These are phyloP conservation scores for Scheffersomyces coipomensis DNA, from an alignment of 805 yeast genomes.

Conservation along the genomic window DNA sequence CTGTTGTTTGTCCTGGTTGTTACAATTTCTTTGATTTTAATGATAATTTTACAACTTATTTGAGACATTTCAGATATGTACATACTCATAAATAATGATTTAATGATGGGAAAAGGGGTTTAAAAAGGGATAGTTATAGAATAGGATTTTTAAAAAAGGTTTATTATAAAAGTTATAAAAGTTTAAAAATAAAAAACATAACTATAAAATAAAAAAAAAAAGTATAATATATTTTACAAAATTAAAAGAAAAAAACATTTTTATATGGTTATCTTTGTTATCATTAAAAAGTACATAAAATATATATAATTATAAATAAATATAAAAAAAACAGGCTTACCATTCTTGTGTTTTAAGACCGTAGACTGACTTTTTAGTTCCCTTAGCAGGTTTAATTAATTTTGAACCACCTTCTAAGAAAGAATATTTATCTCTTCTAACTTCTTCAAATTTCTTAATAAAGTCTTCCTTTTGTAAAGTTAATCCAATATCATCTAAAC, in stretches of 20 bases:
- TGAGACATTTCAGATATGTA: neutral
- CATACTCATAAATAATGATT: neutral
- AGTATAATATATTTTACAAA: too few relatives aligned
- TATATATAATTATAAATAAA: neutral
- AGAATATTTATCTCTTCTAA: conserved; percentile 77
- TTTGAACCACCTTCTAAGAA: conserved; percentile 90
- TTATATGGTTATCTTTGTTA: neutral
- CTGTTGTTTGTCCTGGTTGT: neutral
- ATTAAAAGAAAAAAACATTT: too few relatives aligned
- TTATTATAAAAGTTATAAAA: too few relatives aligned
- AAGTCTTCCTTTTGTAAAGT: conserved; percentile 85
- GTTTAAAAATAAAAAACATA: too few relatives aligned
- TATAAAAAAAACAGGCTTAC: too few relatives aligned
- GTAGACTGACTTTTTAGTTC: conserved; percentile 64
- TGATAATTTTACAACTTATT: neutral
- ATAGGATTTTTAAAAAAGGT: too few relatives aligned
- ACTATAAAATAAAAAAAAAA: too few relatives aligned
- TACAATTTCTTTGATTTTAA: neutral
- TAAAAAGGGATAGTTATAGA: too few relatives aligned
- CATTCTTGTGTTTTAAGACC: conserved; percentile 76
- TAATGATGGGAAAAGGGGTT: too few relatives aligned
- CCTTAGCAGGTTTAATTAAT: conserved; percentile 61
- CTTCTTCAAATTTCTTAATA: conserved; percentile 71
- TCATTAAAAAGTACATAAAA: neutral
- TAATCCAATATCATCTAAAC: conserved; percentile 95